Conservation (phyloP, 2,329 filamentous ascomycete species). For the Pezicula radicicola region DNA sequence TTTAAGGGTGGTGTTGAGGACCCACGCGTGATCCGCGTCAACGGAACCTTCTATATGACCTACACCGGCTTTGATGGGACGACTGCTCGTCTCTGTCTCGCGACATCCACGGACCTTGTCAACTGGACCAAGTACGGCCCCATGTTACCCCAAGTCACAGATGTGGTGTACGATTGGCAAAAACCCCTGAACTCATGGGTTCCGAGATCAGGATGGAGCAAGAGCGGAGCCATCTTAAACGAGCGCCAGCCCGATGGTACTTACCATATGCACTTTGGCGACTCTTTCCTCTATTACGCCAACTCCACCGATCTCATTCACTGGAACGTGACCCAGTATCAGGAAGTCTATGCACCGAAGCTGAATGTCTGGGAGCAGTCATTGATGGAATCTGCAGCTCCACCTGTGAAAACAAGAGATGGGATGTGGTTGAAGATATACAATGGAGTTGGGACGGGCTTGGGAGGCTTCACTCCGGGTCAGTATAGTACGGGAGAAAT, state of each 20-base stretch:
- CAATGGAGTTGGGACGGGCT: constrained; percentile 25
- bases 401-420: constrained; percentile 31
- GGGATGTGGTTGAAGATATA: constrained; percentile 30
- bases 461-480: constrained; percentile 22
- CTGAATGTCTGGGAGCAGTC: constrained; percentile 29
- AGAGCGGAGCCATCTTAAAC: constrained; percentile 26
- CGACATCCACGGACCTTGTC: constrained; percentile 32
- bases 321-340: constrained; percentile 21
- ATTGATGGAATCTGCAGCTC: constrained; percentile 29
- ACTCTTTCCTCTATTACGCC: constrained; percentile 28
- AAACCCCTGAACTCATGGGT: constrained; percentile 10
- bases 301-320: constrained; percentile 29
- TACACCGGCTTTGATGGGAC: constrained; percentile 32
- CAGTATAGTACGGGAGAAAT: constrained; percentile 32
- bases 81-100: constrained; percentile 30
- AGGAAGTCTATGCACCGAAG: constrained; percentile 20
- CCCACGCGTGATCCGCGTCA: constrained; percentile 31
- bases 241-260: constrained; percentile 27
- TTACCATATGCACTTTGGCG: constrained; percentile 33
- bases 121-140: constrained; percentile 31
- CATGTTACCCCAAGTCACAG: constrained; percentile 21
- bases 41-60: constrained; percentile 35
- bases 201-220: constrained; percentile 14
- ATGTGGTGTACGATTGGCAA: constrained; percentile 19
- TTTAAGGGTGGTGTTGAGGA: constrained; percentile 31